Base-by-base conservation (phyloP, 148 eudicot genomes). In the Rhododendron molle region DNA sequence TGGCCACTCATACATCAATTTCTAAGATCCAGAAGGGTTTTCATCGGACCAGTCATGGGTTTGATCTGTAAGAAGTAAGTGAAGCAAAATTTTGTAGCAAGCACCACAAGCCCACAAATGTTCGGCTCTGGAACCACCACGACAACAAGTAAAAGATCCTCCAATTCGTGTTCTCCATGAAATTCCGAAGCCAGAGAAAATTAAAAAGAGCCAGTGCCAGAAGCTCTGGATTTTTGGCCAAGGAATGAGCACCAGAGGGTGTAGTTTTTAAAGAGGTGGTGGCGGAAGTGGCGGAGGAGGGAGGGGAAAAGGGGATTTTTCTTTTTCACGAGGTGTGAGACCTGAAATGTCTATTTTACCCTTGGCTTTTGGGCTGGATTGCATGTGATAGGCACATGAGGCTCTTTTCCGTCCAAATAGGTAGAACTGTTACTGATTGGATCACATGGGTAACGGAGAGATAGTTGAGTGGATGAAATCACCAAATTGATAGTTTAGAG, bases 81-180 rank as follows among this genome's bases (percentile, higher is more conserved):
- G 80, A 95, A 95, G 60, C 69, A 81, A 87, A 95, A 93, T 88
- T 95, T 95, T 2, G 98, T 87, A 12, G 92, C 92, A 67, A 94
- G 96, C 88, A 95, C 98, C 30, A 92, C 83, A 46, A 95, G 86
- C 98, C 96, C 81, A 95, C 97, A 83, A 94, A 95, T 58, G 85
- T 87, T 83, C 94, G 87, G 43, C 90, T 91, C 86, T 95, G 97
- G 78, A 93, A 95, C 98, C 98, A 95, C 98, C 98, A 95, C 1
- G 97, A 88, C 54, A 95, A 88, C 54, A 95, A 20, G 87, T 93
- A 93, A 80, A 94, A 94, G 62, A 94, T 87, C 88, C 86, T 94
- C 96, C 97, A 94, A 78, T 95, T 94, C 4, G 93, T 91, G 73
- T 92, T 94, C 92, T 95, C 98, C 3, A 95, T 36, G 52, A 92